Conservation (phyloP, 441 rosid genomes). For the Eutrema salsugineum region DNA sequence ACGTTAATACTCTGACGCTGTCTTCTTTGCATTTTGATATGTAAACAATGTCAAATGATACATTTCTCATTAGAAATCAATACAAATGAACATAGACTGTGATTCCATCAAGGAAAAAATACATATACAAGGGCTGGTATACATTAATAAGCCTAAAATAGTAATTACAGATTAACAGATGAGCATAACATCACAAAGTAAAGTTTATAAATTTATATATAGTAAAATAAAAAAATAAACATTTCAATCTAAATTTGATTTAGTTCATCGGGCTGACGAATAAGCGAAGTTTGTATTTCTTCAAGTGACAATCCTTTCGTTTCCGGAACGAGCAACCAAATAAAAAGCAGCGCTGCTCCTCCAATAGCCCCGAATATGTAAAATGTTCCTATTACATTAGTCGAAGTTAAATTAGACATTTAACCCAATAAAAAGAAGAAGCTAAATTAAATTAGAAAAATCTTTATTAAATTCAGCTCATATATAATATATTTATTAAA, state of each 20-base stretch:
- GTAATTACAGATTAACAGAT: neutral
- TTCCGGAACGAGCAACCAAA: constrained; percentile 50
- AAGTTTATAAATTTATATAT: neutral
- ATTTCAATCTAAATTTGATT: neutral
- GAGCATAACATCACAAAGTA: neutral
- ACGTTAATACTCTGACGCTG: too few species aligned
- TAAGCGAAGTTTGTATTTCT: constrained; percentile 44
- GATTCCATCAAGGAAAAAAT: neutral
- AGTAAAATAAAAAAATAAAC: neutral
- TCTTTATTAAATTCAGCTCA: neutral
- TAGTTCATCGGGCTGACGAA: neutral
- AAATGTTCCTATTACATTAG: constrained; percentile 43
- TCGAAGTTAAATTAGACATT: neutral
- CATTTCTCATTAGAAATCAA: neutral
- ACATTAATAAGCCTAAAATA: neutral
- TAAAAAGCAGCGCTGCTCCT: constrained; percentile 35
- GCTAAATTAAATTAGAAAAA: neutral
- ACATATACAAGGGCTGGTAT: neutral
- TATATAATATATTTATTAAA: neutral
- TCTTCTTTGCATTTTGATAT: neutral
- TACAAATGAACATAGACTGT: neutral
- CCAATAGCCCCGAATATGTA: constrained; percentile 38
- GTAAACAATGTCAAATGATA: neutral
- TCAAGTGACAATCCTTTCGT: constrained; percentile 57
- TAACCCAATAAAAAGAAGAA: too few species aligned